These are phyloP conservation scores for Mycena galericulata DNA, from an alignment of 768 basidiomycete species.

Conservation along the genomic window DNA sequence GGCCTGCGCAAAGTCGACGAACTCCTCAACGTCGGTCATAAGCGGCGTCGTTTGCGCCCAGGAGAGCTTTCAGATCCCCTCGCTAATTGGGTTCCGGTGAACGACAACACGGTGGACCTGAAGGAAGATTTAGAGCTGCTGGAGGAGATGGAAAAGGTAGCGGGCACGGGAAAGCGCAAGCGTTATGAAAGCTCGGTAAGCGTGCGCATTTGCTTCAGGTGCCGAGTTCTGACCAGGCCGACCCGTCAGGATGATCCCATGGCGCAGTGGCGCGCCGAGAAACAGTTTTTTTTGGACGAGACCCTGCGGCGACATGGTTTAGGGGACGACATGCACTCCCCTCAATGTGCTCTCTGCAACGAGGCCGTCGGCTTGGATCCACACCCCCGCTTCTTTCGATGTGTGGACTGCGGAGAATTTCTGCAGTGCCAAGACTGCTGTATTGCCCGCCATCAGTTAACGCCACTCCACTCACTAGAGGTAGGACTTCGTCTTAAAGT, in stretches of 20 bases:
- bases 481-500: no score
- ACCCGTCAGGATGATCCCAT: conserved; percentile 7
- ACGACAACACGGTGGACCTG: background rate
- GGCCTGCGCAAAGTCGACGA: background rate
- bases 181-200: conserved; percentile 2
- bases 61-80: background rate
- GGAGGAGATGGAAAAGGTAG: background rate
- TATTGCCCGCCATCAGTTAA: no score
- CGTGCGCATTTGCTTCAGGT: no score
- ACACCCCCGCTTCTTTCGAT: no score
- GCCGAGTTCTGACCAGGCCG: background rate
- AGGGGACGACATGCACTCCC: background rate
- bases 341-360: background rate
- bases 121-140: background rate
- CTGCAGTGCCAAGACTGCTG: no score
- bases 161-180: background rate
- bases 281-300: conserved; percentile 22
- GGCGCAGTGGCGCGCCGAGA: background rate
- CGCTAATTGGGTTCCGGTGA: background rate
- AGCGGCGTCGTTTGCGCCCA: background rate
- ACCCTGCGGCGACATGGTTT: conserved; percentile 13
- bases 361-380: background rate
- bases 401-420: no score
- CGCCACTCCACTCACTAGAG: no score
- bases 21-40: background rate